Conservation (phyloP, 2,329 filamentous ascomycete genomes). For the Diaporthe vexans region DNA sequence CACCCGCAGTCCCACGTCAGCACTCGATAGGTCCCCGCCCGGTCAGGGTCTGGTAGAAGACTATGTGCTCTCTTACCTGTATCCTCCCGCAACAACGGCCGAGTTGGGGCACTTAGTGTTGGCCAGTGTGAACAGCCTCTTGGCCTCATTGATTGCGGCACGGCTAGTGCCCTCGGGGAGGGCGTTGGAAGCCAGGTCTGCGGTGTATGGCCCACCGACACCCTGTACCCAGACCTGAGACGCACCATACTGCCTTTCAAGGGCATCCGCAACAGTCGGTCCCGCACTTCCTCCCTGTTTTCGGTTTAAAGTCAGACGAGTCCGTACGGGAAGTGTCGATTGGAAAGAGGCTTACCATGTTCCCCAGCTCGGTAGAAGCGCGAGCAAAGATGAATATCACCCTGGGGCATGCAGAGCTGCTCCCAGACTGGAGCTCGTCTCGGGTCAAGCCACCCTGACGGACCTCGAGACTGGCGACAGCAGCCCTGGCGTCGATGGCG, state of each 20-base stretch:
- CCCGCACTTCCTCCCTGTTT: constrained; percentile 42
- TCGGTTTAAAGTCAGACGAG: neutral
- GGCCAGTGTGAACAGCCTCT: constrained; percentile 56
- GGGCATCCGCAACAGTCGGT: constrained; percentile 48
- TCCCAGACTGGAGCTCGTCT: constrained; percentile 14
- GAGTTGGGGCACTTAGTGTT: constrained; percentile 59
- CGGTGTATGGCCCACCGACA: constrained; percentile 56
- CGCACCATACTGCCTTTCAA: constrained; percentile 48
- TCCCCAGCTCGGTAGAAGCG: constrained; percentile 55
- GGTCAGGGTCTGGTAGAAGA: too few species aligned
- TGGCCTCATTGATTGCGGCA: constrained; percentile 57
- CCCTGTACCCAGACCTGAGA: constrained; percentile 58
- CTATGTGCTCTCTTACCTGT: neutral
- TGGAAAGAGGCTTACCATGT: constrained; percentile 50
- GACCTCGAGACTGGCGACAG: neutral
- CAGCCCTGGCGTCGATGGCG: neutral
- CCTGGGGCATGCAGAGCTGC: constrained; percentile 48
- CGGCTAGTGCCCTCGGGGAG: constrained; percentile 54
- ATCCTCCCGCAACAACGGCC: constrained; percentile 56
- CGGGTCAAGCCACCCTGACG: constrained; percentile 17
- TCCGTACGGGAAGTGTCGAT: neutral
- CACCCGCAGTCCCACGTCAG: neutral
- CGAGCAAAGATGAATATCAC: constrained; percentile 58
- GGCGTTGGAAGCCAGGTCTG: constrained; percentile 53
- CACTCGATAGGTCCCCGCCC: neutral